Conservation (phyloP, 768 basidiomycete genomes). For the Termitomyces sp. region DNA sequence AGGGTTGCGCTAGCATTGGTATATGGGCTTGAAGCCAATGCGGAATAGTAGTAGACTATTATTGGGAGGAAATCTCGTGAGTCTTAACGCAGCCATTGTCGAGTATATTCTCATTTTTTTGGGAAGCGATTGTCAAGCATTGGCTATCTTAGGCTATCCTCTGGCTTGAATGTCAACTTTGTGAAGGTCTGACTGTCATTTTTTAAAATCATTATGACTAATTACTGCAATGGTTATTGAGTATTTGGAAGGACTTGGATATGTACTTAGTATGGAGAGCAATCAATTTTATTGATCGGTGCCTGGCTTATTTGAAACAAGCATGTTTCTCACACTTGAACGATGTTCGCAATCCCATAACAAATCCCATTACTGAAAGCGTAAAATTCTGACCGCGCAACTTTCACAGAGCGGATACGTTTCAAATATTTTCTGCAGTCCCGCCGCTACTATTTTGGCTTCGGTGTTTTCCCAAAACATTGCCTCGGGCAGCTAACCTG, state of each 20-base stretch:
- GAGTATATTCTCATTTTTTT: not conserved
- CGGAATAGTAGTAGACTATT: not conserved
- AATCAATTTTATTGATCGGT: conserved; percentile 6
- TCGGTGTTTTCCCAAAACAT: not conserved
- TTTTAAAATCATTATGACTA: no score
- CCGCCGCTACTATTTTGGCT: not conserved
- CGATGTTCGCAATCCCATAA: conserved; percentile 3
- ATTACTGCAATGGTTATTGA: no score
- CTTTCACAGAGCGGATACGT: not conserved
- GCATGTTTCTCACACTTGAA: conserved; percentile 11
- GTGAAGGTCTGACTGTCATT: no score
- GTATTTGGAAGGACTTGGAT: no score
- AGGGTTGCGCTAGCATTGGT: conserved; percentile 68
- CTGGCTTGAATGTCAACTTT: no score
- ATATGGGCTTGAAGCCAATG: conserved; percentile 49
- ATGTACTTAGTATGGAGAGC: no score
- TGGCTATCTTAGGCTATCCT: not conserved
- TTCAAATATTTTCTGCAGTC: not conserved
- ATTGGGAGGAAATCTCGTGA: not conserved
- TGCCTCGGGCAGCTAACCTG: not conserved
- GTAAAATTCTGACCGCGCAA: conserved; percentile 1
- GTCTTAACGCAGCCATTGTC: not conserved
- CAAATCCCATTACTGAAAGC: not conserved
- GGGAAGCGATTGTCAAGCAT: not conserved
- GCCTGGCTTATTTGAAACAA: conserved; percentile 12